Percentiles rank a stretch among this genome's conserved stretches.
Evolutionary conservation across 108 stramenopile species (phyloP).

Genomic region (Nitzschia palea): DNA sequence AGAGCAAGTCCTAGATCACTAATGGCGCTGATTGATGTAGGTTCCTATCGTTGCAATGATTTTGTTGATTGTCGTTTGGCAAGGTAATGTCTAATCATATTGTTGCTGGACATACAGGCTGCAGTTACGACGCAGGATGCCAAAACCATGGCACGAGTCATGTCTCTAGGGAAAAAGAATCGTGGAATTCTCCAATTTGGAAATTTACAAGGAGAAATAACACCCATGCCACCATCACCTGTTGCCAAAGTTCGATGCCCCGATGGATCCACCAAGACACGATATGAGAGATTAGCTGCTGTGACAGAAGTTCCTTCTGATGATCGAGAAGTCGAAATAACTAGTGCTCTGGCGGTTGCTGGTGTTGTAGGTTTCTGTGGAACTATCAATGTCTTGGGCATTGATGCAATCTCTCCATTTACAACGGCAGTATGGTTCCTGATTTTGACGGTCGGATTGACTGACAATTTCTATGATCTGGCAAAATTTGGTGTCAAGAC

Average conservation of each 20-base stretch:
- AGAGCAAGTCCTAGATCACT: conserved; percentile 62
- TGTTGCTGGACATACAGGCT: conserved; percentile 37
- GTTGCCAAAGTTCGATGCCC: conserved; percentile 34
- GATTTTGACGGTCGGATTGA: conserved; percentile 52
- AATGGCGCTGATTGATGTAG: conserved; percentile 82
- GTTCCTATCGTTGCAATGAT: conserved; percentile 27
- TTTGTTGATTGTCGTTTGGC: background rate
- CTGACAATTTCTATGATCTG: conserved; percentile 88
- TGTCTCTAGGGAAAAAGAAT: conserved; percentile 54
- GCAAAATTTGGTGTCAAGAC: conserved; percentile 58
- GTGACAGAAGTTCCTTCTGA: conserved; percentile 75
- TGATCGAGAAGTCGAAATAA: conserved; percentile 79
- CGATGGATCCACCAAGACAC: conserved; percentile 46
- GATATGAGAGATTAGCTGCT: conserved; percentile 46
- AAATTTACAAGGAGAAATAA: conserved; percentile 51
- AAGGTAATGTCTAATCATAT: background rate
- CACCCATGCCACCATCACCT: conserved; percentile 45
- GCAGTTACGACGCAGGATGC: conserved; percentile 72
- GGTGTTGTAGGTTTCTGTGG: conserved; percentile 68
- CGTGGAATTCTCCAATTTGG: conserved; percentile 66
- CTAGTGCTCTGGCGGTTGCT: conserved; percentile 62
- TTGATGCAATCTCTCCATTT: conserved; percentile 57
- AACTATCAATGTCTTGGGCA: conserved; percentile 60
- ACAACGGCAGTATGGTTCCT: conserved; percentile 52
- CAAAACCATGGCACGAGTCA: conserved; percentile 56